Evolutionary conservation across 352 stramenopile species (phyloP), one percentile per base, ranked within the genome.

Genomic region (Globisporangium carolinianum): DNA sequence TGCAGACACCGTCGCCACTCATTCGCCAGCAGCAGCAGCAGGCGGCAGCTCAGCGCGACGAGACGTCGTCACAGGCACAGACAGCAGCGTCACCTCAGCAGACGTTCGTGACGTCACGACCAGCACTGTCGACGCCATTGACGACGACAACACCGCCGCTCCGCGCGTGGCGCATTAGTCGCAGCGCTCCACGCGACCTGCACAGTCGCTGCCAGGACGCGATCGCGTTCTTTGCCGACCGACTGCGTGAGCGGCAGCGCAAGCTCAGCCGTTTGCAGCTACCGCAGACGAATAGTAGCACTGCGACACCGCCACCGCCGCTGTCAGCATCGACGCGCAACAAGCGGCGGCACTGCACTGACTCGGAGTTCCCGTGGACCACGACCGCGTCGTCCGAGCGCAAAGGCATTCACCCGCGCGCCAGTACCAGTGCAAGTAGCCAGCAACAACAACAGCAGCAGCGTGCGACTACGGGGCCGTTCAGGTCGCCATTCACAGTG

Each of bases 181-280:
- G 8, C 8, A 45, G 39, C 8, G n/a, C n/a, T n/a, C 39, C 39
- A 45, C 39, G 8, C 10, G 62, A 82, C 36, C 62, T 86, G 39
- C 67, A 83, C 61, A n/a, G n/a, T n/a, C n/a, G n/a, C n/a, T n/a
- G n/a, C n/a, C n/a, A n/a, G n/a, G n/a, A n/a, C n/a, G n/a, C 74
- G 4, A 76, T 75, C 18, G 38, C 69, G 35, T 60, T 64, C n/a
- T 83, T 67, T 45, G 64, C 79, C 43, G 50, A 57, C 48, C 60
- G 71, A 46, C 11, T 81, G 55, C 66, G 67, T 36, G 67, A 89
- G 59, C 63, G 68, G 2, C 65, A 81, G 53, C 54, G 55, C 17
- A 75, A 75, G 53, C 65, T 83, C 49, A 65, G 72, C 35, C 71
- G 63, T 0, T 50, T 85, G 37, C 71, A 68, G 51, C 57, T 75